Evolutionary conservation across 2,329 filamentous ascomycete species (phyloP).

Genomic region (Xylaria sp.): DNA sequence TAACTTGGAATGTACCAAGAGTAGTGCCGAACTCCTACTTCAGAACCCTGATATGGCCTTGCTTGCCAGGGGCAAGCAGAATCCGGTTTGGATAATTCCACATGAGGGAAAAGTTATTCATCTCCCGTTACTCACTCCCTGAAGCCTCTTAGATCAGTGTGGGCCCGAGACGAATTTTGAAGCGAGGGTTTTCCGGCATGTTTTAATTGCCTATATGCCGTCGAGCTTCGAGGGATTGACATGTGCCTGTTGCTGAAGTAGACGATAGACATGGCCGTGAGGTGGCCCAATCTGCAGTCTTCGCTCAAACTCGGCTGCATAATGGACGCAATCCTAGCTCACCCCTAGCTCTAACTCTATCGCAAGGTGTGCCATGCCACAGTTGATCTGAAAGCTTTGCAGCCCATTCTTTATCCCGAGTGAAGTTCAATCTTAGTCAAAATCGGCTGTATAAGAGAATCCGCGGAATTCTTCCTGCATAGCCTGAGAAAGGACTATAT

Average conservation of each 20-base stretch:
- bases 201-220: not conserved
- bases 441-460: constrained; percentile 96
- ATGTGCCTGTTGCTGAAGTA: constrained; percentile 6
- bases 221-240: not conserved
- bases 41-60: not conserved
- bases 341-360: constrained; percentile 26
- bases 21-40: constrained; percentile 3
- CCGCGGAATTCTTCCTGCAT: constrained; percentile 99
- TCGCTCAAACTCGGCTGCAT: constrained; percentile 11
- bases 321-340: not conserved
- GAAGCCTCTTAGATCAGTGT: constrained; percentile 1
- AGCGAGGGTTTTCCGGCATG: not conserved
- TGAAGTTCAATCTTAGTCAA: constrained; percentile 64
- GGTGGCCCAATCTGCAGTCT: constrained; percentile 17
- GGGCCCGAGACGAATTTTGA: constrained; percentile 6
- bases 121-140: not conserved
- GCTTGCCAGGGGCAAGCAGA: not conserved
- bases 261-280: constrained; percentile 1
- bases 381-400: constrained; percentile 10
- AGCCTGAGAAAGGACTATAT: constrained; percentile 89
- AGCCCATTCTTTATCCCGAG: constrained; percentile 1
- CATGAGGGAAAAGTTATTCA: not conserved
- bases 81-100: not conserved
- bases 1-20: constrained; percentile 14
- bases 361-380: not conserved